Conservation (phyloP, 1,139 yeast species). For the Suhomyces guaymorum region DNA sequence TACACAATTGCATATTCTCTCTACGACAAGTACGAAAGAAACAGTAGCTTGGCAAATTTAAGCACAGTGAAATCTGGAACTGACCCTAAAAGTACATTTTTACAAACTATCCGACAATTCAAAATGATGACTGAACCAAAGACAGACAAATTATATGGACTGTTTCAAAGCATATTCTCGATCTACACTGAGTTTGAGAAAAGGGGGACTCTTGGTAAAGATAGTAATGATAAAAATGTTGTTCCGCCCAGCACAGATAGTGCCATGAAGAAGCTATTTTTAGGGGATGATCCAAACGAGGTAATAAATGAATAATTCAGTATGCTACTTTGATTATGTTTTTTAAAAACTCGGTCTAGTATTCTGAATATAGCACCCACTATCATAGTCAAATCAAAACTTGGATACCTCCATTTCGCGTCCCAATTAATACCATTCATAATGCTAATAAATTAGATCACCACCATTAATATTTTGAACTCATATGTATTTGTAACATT, state of each 20-base stretch:
- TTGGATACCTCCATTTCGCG: too few relatives aligned
- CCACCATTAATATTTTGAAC: too few relatives aligned
- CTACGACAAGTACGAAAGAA: constrained; percentile 57
- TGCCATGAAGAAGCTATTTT: constrained; percentile 48
- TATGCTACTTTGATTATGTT: too few relatives aligned
- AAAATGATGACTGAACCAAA: constrained; percentile 54
- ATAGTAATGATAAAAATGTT: constrained; percentile 35
- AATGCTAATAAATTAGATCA: too few relatives aligned
- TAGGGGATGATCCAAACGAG: constrained; percentile 53
- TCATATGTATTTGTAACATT: too few relatives aligned
- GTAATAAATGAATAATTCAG: constrained; percentile 23
- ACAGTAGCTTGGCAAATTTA: constrained; percentile 53
- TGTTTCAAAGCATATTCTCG: constrained; percentile 39
- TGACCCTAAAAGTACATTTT: constrained; percentile 45
- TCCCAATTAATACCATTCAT: too few relatives aligned
- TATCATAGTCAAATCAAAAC: too few relatives aligned
- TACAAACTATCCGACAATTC: constrained; percentile 54
- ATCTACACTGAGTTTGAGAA: constrained; percentile 32
- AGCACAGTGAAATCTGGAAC: constrained; percentile 57
- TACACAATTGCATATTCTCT: constrained; percentile 54
- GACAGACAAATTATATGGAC: constrained; percentile 36
- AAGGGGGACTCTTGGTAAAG: constrained; percentile 34
- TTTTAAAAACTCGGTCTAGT: too few relatives aligned
- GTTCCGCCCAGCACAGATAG: constrained; percentile 44
- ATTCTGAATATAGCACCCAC: too few relatives aligned